A percentile compares a stretch with the other conserved stretches of the same genome.
phyloP scores from a whole-genome alignment of 805 yeast genomes.

The Ogataea dorogensis region DNA sequence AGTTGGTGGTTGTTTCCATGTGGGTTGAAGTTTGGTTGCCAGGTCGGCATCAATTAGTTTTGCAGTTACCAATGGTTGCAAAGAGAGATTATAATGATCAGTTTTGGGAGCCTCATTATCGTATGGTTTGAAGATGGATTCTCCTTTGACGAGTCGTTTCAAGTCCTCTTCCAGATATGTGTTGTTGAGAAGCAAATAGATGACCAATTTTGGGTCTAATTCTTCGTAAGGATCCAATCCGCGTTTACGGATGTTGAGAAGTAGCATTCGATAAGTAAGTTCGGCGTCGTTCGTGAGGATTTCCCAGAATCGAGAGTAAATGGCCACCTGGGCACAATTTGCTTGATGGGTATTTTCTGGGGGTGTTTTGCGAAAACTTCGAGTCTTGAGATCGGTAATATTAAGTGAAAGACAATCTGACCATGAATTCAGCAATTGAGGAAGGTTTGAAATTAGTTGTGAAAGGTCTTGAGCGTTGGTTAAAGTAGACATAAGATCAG shows the following conservation, averaged over 20 bases:
- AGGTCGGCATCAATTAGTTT: no score
- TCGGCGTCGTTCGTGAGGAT: slow-evolving; percentile 30
- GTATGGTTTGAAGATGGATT: slow-evolving; percentile 37
- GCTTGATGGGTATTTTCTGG: slow-evolving; percentile 48
- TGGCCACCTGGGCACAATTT: slow-evolving; percentile 58
- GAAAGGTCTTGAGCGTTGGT: slow-evolving; percentile 20
- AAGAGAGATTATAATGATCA: slow-evolving; percentile 1
- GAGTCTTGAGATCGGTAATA: slow-evolving; percentile 62
- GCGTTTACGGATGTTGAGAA: slow-evolving; percentile 48
- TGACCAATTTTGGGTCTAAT: slow-evolving; percentile 40
- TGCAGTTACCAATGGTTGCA: no score
- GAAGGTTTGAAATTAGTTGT: slow-evolving; percentile 12
- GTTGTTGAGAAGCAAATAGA: slow-evolving; percentile 40
- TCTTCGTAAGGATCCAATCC: slow-evolving; percentile 48
- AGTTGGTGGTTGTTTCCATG: slow-evolving; percentile 45
- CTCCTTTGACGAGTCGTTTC: slow-evolving; percentile 45
- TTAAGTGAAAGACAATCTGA: slow-evolving; percentile 29
- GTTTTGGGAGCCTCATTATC: slow-evolving; percentile 30
- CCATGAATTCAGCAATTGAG: slow-evolving; percentile 21
- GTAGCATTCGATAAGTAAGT: slow-evolving; percentile 41
- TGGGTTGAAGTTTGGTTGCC: no score
- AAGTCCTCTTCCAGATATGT: slow-evolving; percentile 42
- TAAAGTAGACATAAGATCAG: slow-evolving; percentile 17
- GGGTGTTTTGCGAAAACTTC: slow-evolving; percentile 46
- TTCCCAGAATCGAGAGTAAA: slow-evolving; percentile 52